Evolutionary conservation across 1,139 yeast genomes (phyloP), one percentile per base, ranked within the genome.

Genomic region (Diutina mesorugosa): DNA sequence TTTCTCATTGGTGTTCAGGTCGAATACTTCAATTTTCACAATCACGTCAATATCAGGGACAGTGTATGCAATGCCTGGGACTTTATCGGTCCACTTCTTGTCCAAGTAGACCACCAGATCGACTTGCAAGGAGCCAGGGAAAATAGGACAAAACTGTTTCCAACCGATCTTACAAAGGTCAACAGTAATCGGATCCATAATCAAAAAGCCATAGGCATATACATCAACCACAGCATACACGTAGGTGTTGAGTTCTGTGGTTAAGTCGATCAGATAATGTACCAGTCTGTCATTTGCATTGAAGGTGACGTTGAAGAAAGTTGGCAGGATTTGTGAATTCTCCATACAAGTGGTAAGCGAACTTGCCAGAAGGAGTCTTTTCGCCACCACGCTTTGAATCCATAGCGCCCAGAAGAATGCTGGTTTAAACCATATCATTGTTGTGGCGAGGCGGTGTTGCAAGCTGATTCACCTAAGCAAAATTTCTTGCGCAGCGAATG

Each of bases 341-440:
- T 84, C 86, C 96, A 90, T 90, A 74, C 99, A 93, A 55, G 99
- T 88, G 63, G 91, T 74, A 63, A 95, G 77, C n/a, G 98, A 90
- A 14, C 81, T 70, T 0, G 97, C 79, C 60, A 72, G 71, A 61
- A 85, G 72, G 2, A 14, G 6, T 14, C 53, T 26, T 45, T 16
- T 30, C 4, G 53, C 53, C 12, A 16, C 45, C 9, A 21, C 53
- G 7, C 21, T 38, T 12, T 50, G 41, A 16, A 50, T n/a, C 53
- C 53, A 50, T 32, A 50, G 45, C 45, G 18, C 18, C 53, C 41
- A 50, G n/a, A 29, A 30, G 28, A 50, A 50, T 45, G 10, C 28
- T 8, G 32, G 26, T 18, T 32, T 18, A 30, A n/a, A 30, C 53
- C 41, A 50, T 21, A 32, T 32, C 29, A 30, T 29, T 26, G 26